A percentile compares a stretch with the other conserved stretches of the same genome.
Evolutionary conservation across 148 eudicot genomes (phyloP).

Genomic region (Oxyria digyna): DNA sequence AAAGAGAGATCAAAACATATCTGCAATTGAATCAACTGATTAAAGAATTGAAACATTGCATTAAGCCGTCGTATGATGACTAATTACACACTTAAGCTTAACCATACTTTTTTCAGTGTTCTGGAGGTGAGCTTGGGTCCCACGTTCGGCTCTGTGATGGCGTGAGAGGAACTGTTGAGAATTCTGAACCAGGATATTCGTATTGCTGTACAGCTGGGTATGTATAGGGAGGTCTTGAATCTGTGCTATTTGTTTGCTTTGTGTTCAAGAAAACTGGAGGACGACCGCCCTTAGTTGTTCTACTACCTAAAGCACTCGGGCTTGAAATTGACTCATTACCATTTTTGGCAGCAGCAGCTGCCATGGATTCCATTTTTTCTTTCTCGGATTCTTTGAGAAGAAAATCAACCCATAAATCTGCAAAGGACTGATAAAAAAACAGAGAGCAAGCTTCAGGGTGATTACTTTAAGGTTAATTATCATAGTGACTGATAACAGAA

Average conservation of each 20-base stretch:
- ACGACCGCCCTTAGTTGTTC: constrained; percentile 16
- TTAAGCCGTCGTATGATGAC: constrained; percentile 1
- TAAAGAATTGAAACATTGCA: constrained; percentile 18
- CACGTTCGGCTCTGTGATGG: constrained; percentile 46
- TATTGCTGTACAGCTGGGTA: constrained; percentile 25
- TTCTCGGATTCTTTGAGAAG: constrained; percentile 89
- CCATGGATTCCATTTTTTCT: constrained; percentile 63
- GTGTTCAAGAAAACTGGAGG: constrained; percentile 27
- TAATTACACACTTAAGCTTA: constrained; percentile 23
- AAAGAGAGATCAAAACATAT: constrained; percentile 5
- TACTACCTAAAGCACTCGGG: constrained; percentile 20
- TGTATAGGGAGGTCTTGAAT: constrained; percentile 21
- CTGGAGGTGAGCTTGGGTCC: constrained; percentile 26
- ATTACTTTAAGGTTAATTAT: not conserved
- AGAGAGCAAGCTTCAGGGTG: not conserved
- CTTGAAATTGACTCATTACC: constrained; percentile 19
- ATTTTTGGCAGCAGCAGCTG: constrained; percentile 17
- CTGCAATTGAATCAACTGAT: constrained; percentile 20
- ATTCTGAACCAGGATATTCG: constrained; percentile 62
- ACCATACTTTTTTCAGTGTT: constrained; percentile 23
- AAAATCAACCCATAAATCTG: constrained; percentile 97
- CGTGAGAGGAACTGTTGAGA: constrained; percentile 87
- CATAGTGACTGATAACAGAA: not conserved
- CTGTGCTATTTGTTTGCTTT: constrained; percentile 20
- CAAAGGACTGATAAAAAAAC: constrained; percentile 52